Evolutionary conservation across 2,329 filamentous ascomycete genomes (phyloP).

Genomic region (Fusarium subtropicale): DNA sequence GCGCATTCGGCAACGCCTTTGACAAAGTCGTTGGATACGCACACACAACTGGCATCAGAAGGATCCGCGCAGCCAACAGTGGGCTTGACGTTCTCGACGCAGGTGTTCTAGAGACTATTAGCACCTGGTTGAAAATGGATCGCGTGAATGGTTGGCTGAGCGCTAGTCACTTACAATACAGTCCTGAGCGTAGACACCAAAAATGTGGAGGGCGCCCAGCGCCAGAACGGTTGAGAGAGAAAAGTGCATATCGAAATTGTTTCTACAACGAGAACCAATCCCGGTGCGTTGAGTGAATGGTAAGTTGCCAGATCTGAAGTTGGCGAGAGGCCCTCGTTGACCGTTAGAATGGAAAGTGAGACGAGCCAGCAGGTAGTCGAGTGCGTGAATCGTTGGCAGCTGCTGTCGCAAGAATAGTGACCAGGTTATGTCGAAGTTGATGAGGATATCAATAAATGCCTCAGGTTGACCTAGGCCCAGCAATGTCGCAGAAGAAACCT

Average conservation of each 20-base stretch:
- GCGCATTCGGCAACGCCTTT: conserved; percentile 58
- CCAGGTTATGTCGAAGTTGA: conserved; percentile 2
- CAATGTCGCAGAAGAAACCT: conserved; percentile 15
- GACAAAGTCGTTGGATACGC: conserved; percentile 51
- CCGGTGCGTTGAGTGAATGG: conserved; percentile 9
- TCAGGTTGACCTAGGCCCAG: conserved; percentile 11
- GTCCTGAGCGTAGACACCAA: conserved; percentile 44
- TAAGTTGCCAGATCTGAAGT: not conserved
- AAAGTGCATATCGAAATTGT: conserved; percentile 44
- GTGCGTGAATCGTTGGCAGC: conserved; percentile 1
- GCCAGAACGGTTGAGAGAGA: conserved; percentile 47
- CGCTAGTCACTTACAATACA: conserved; percentile 50
- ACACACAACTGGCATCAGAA: conserved; percentile 55
- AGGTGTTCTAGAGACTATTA: conserved; percentile 34
- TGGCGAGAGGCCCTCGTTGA: not conserved
- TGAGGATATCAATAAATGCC: conserved; percentile 16
- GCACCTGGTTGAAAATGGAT: conserved; percentile 6
- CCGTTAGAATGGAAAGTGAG: not conserved
- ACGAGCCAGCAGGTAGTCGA: not conserved
- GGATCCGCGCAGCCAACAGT: conserved; percentile 45
- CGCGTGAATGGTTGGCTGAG: not conserved
- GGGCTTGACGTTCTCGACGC: conserved; percentile 25
- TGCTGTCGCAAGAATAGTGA: not conserved
- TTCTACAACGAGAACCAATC: conserved; percentile 4
- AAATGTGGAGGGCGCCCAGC: conserved; percentile 45